Conservation (phyloP, 495 filamentous ascomycete species). For the Neurospora sp. region DNA sequence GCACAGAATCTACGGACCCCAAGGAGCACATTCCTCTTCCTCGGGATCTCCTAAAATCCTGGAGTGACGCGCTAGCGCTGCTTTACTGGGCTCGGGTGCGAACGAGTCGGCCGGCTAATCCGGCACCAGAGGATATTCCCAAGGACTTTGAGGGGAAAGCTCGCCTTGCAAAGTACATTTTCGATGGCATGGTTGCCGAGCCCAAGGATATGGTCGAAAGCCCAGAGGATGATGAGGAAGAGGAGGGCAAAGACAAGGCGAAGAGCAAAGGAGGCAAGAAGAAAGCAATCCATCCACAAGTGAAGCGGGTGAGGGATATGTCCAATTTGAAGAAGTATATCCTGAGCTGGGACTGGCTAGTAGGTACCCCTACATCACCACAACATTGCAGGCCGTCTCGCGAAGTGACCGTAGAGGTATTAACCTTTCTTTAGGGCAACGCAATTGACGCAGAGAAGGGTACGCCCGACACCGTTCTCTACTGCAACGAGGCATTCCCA, state of each 20-base stretch:
- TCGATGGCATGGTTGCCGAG: background rate
- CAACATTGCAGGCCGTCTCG: background rate
- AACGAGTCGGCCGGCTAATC: background rate
- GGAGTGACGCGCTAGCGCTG: background rate
- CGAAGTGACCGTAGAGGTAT: background rate
- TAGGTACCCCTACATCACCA: background rate
- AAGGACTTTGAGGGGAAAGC: background rate
- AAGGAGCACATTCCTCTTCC: background rate
- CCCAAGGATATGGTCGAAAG: background rate
- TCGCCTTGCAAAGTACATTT: background rate
- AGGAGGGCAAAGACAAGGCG: background rate
- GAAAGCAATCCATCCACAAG: background rate
- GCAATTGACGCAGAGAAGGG: background rate
- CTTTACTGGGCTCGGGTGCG: background rate
- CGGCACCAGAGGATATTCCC: background rate
- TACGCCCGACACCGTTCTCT: background rate
- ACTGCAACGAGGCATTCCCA: background rate
- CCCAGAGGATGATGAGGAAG: background rate
- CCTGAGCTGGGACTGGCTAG: background rate
- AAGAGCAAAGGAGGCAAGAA: background rate
- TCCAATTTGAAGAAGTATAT: background rate
- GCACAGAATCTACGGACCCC: background rate
- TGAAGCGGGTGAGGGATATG: background rate
- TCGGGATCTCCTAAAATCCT: background rate
- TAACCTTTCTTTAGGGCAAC: background rate